phyloP scores from a whole-genome alignment of 1,284 basidiomycete genomes.

The Marasmius sp. region DNA sequence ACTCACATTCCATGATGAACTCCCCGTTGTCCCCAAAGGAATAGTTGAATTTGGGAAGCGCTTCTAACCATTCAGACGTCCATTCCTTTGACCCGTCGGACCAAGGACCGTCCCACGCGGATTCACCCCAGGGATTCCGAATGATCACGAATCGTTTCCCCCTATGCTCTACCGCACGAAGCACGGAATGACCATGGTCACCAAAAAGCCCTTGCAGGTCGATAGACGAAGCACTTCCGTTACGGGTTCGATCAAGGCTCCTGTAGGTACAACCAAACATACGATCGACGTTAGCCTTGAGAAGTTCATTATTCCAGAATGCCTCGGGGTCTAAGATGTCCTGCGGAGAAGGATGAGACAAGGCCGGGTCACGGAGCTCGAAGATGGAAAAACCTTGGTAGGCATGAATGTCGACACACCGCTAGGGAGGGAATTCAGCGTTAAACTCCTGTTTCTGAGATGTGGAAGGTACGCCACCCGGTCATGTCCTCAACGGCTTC shows the following conservation, averaged over 20 bases:
- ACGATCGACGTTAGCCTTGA: slow-evolving; percentile 41
- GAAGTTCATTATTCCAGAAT: slow-evolving; percentile 44
- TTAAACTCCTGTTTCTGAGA: slow-evolving; percentile 5
- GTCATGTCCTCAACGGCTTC: slow-evolving; percentile 52
- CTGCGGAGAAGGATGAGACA: slow-evolving; percentile 17
- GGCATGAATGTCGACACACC: slow-evolving; percentile 41
- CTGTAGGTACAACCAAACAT: slow-evolving; percentile 45
- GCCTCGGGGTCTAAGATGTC: slow-evolving; percentile 43
- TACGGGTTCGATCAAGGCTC: slow-evolving; percentile 29
- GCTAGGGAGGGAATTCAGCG: slow-evolving; percentile 21
- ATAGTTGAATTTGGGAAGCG: slow-evolving; percentile 37
- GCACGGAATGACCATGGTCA: slow-evolving; percentile 51
- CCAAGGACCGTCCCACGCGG: slow-evolving; percentile 53
- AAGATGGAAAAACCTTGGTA: slow-evolving; percentile 30
- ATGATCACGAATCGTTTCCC: slow-evolving; percentile 51
- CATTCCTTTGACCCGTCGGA: slow-evolving; percentile 54
- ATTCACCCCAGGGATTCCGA: slow-evolving; percentile 53
- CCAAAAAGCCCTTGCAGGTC: slow-evolving; percentile 43
- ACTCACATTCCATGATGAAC: slow-evolving; percentile 57
- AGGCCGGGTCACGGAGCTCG: slow-evolving; percentile 1
- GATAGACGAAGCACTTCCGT: slow-evolving; percentile 26
- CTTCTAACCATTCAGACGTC: slow-evolving; percentile 45
- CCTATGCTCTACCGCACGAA: slow-evolving; percentile 46
- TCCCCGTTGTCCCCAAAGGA: slow-evolving; percentile 48
- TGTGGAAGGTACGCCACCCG: slow-evolving; percentile 30